Base-by-base conservation (phyloP, 495 filamentous ascomycete species). In the Jackrogersella minutella region DNA sequence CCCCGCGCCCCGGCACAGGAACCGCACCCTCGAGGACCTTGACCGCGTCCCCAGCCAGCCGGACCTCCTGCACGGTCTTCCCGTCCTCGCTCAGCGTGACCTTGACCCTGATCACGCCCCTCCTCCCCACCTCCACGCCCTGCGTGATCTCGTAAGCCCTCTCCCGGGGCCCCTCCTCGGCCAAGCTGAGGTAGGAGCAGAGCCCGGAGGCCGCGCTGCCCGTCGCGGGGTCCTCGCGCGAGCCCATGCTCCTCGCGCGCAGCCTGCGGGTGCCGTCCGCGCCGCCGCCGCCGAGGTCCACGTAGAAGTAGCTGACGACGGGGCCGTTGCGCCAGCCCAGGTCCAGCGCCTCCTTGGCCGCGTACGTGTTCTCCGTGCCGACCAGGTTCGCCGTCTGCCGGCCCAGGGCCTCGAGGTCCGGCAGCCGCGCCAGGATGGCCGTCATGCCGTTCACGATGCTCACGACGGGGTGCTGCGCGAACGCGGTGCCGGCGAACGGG, bases 121-220 rank as follows among this genome's bases (percentile, higher is more conserved):
- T 73, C 55, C 89, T 76, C 0, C 87, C 89, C 87, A 92, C 92
- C 78, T 92, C 90, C 11, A 91, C 86, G 0, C 90, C 90, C 77
- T 92, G 90, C 60, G 82, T 82, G 54, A 92, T 71, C 41, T 78
- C 76, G 68, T 82, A 88, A 61, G 67, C 72, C 34, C 72, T 54
- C 16, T 55, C 60, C n/a, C 68, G 54, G 11, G 77, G 69, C 19
- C 67, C 62, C 52, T 72, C 75, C 16, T 57, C 60, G 1, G 5
- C 0, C 58, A 89, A 64, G 4, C 84, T 78, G 47, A 91, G 71
- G 65, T 83, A 89, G 5, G 78, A 76, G 21, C 79, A 77, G 67
- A 91, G 69, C 21, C 80, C 81, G 51, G 80, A 82, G 39, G 84
- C 82, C 33, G 85, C 87, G 62, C 82, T 86, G 5, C 88, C 88